Evolutionary conservation across 371 early-diverging fungal species (phyloP), one percentile per base, ranked within the genome.

Genomic region (Mortierella sp.): DNA sequence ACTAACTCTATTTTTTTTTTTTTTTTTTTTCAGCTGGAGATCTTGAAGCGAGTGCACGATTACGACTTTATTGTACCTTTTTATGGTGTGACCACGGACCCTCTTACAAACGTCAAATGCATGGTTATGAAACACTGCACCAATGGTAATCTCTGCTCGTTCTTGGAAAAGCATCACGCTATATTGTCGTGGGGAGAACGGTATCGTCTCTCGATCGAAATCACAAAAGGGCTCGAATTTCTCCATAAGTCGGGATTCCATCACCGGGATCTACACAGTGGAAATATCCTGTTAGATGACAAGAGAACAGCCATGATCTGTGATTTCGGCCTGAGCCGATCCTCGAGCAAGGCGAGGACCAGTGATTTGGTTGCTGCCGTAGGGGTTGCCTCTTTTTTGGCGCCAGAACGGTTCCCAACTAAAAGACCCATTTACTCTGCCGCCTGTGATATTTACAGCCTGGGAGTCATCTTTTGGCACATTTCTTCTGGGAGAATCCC

Each of bases 381-480:
- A 2, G 83, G 83, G 4, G 83, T 81, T 57, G 76, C 83, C 6
- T 73, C 83, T 0, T 81, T 81, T 70, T 32, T 81, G 62, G 83
- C 83, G 12, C 83, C 83, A 16, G 83, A 81, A 40, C 62, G 83
- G 5, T 81, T 81, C 64, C 77, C 83, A 22, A 20, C 61, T 3
- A 43, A 51, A 40, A 62, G 83, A 64, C 83, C 83, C 14, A 63
- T 81, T n/a, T 81, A 81, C 57, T 76, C 76, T 10, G 70, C 83
- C 8, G 70, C 76, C 4, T 81, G 83, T 28, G 83, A 81, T 55
- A 68, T 81, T 60, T 81, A 81, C 68, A 81, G 83, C 61, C 52
- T 81, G 10, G 83, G 83, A 3, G 83, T 81, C 35, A 76, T 81
- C 59, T 81, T 81, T 73, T 81, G 76, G 77, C 83, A 81, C 61